Evolutionary conservation across 1,284 basidiomycete species (phyloP).

Genomic region (Malassezia sympodialis): DNA sequence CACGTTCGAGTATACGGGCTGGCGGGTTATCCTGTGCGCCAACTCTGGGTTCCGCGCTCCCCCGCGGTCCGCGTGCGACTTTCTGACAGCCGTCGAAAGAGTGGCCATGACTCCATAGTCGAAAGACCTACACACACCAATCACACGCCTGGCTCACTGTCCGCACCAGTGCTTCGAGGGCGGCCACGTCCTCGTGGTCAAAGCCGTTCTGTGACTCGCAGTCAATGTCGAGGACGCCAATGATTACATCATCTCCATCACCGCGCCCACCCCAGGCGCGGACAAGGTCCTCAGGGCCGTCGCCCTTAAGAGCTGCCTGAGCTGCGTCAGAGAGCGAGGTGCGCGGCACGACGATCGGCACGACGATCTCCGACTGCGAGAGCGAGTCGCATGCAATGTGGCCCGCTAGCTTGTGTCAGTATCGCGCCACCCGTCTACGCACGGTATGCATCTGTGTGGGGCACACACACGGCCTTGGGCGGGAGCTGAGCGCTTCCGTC

Average conservation of each 20-base stretch:
- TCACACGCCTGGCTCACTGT: conserved; percentile 23
- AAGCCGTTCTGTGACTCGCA: conserved; percentile 47
- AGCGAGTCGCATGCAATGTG: conserved; percentile 50
- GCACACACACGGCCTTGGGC: conserved; percentile 40
- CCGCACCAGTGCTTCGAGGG: conserved; percentile 39
- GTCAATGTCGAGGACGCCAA: conserved; percentile 50
- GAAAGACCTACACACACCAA: not conserved
- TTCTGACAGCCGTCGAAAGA: too few species aligned
- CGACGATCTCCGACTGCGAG: conserved; percentile 48
- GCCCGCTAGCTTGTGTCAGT: conserved; percentile 27
- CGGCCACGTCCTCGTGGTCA: conserved; percentile 41
- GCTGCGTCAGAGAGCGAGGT: conserved; percentile 16
- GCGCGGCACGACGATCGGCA: conserved; percentile 42
- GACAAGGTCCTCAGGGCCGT: conserved; percentile 15
- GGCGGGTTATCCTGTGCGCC: too few species aligned
- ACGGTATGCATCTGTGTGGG: conserved; percentile 44
- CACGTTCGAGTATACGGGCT: too few species aligned
- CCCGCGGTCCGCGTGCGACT: too few species aligned
- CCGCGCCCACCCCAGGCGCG: conserved; percentile 37
- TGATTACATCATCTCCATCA: conserved; percentile 29
- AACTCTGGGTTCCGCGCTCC: too few species aligned
- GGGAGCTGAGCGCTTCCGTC: conserved; percentile 39
- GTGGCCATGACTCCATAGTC: not conserved
- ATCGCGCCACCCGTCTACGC: conserved; percentile 2
- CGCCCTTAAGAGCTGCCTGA: conserved; percentile 17